Percentiles rank a stretch among this genome's conserved stretches.
phyloP scores from a whole-genome alignment of 306 rosid species.

The Hippophae rhamnoides region DNA sequence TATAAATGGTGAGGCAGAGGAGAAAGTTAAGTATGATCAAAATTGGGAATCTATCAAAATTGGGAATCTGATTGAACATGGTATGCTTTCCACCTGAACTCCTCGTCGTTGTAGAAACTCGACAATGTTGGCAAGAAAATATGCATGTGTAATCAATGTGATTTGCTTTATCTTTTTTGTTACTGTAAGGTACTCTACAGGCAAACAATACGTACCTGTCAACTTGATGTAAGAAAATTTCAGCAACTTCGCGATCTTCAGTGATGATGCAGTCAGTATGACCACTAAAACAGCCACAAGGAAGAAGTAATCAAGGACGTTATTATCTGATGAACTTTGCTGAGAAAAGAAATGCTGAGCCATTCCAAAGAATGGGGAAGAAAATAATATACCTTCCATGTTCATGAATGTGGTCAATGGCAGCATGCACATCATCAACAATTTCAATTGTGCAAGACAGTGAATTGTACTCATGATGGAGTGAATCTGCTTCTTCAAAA shows the following conservation, averaged over 20 bases:
- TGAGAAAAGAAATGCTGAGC: background rate
- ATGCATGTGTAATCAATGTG: background rate
- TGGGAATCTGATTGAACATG: too few relatives aligned
- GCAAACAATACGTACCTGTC: conserved; percentile 42
- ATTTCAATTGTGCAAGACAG: conserved; percentile 75
- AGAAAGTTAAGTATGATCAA: too few relatives aligned
- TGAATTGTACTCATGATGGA: conserved; percentile 69
- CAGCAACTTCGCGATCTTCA: conserved; percentile 60
- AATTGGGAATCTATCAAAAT: too few relatives aligned
- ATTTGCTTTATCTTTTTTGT: background rate
- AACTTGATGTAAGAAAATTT: conserved; percentile 51
- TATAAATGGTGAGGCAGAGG: too few relatives aligned
- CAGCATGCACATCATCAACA: conserved; percentile 65
- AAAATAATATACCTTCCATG: conserved; percentile 54
- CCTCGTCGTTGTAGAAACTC: background rate
- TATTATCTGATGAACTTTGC: background rate
- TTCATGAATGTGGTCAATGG: conserved; percentile 63
- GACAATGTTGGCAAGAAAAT: background rate
- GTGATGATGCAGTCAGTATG: conserved; percentile 79
- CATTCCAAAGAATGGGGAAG: background rate
- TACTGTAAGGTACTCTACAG: background rate
- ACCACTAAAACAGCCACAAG: conserved; percentile 29
- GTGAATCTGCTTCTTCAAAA: conserved; percentile 36
- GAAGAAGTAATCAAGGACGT: conserved; percentile 7
- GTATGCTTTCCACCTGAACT: too few relatives aligned